phyloP scores from a whole-genome alignment of 805 yeast genomes.

The Metschnikowia amazonensis region DNA sequence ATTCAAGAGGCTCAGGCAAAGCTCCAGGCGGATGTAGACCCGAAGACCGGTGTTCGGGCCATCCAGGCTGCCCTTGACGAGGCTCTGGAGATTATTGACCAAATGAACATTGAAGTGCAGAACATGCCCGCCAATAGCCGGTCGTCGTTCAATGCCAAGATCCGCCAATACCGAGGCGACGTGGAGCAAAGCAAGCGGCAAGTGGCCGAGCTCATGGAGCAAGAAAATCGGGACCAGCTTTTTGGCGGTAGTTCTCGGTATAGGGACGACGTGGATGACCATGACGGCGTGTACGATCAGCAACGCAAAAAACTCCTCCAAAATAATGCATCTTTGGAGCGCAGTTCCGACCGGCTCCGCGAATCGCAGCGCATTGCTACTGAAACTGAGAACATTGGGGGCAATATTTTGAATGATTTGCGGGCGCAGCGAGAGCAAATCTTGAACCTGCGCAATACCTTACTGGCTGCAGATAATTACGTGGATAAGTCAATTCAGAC shows the following conservation, averaged over 20 bases:
- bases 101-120: slow-evolving; percentile 82
- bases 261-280: slow-evolving; percentile 28
- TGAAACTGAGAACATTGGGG: slow-evolving; percentile 90
- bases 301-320: slow-evolving; percentile 80
- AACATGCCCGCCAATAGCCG: slow-evolving; percentile 74
- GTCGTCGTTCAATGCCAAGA: slow-evolving; percentile 66
- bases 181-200: slow-evolving; percentile 53
- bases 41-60: slow-evolving; percentile 50
- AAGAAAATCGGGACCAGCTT: slow-evolving; percentile 65
- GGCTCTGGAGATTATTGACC: slow-evolving; percentile 75
- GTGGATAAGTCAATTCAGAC: slow-evolving; percentile 89
- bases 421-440: slow-evolving; percentile 93
- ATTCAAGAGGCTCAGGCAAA: slow-evolving; percentile 67
- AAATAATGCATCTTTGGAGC: slow-evolving; percentile 75
- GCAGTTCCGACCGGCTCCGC: slow-evolving; percentile 75
- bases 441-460: slow-evolving; percentile 76
- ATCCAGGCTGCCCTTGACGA: slow-evolving; percentile 74
- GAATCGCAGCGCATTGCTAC: slow-evolving; percentile 88
- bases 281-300: slow-evolving; percentile 37
- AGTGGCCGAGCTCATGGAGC: slow-evolving; percentile 58
- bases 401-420: slow-evolving; percentile 81
- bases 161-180: slow-evolving; percentile 66
- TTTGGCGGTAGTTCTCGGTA: slow-evolving; percentile 52
- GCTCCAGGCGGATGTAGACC: slow-evolving; percentile 51
- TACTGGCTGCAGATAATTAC: slow-evolving; percentile 86